phyloP scores from a whole-genome alignment of 228 moss, liverwort and hornwort genomes.

The Sphagnum magellanicum region DNA sequence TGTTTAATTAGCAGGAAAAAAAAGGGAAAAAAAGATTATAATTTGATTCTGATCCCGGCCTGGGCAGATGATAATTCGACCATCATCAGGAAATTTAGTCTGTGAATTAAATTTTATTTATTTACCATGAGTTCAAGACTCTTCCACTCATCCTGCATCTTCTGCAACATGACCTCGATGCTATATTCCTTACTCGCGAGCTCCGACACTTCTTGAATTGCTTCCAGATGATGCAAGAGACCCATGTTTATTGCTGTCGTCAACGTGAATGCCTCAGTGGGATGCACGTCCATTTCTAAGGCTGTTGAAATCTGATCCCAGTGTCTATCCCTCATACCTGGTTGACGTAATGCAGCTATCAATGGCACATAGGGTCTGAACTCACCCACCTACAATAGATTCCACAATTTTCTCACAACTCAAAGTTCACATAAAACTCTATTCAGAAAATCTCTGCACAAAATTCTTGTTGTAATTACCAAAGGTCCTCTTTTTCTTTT shows the following conservation, averaged over 20 bases:
- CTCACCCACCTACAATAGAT: slow-evolving; percentile 39
- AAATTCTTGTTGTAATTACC: no score
- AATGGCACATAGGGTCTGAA: slow-evolving; percentile 73
- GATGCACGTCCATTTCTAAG: slow-evolving; percentile 37
- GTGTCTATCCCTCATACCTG: slow-evolving; percentile 77
- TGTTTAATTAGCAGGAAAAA: no score
- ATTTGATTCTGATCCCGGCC: no score
- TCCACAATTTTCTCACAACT: background rate
- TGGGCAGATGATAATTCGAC: no score
- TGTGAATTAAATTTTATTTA: no score
- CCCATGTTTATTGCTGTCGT: slow-evolving; percentile 55
- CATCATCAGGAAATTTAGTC: no score
- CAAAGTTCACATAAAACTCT: no score
- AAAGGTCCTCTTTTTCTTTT: no score
- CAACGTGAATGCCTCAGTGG: slow-evolving; percentile 46
- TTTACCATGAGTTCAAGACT: slow-evolving; percentile 49
- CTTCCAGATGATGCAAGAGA: slow-evolving; percentile 42
- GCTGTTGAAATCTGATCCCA: slow-evolving; percentile 56
- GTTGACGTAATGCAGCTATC: slow-evolving; percentile 59
- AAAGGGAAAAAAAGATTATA: no score
- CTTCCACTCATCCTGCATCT: slow-evolving; percentile 84
- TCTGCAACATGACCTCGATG: slow-evolving; percentile 62
- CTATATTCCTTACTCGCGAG: slow-evolving; percentile 76
- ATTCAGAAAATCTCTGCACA: no score
- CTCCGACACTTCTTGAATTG: slow-evolving; percentile 62